phyloP scores from a whole-genome alignment of 306 rosid genomes.

The Sicyos baderoa region DNA sequence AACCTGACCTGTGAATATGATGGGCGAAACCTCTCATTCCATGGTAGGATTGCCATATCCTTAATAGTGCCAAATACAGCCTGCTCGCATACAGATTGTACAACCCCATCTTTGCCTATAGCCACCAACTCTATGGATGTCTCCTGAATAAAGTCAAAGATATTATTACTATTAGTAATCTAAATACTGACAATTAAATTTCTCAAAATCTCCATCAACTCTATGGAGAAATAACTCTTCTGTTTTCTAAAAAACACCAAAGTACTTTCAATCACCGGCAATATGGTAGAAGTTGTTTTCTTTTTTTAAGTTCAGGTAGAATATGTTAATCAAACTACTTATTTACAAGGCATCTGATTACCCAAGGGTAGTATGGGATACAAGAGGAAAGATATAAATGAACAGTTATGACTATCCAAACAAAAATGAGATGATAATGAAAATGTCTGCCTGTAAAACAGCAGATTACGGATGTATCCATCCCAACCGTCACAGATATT shows the following conservation, averaged over 20 bases:
- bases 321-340: not conserved
- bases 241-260: not conserved
- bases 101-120: constrained; percentile 67
- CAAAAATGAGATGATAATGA: not conserved
- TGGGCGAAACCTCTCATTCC: constrained; percentile 54
- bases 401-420: not conserved
- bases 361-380: too few relatives aligned
- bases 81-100: constrained; percentile 79
- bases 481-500: not conserved
- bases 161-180: not conserved
- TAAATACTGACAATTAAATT: not conserved
- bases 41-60: constrained; percentile 73
- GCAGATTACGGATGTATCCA: not conserved
- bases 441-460: not conserved
- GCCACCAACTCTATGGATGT: constrained; percentile 78
- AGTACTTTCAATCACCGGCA: not conserved
- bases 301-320: too few relatives aligned
- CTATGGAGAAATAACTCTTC: not conserved
- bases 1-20: constrained; percentile 47
- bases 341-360: not conserved
- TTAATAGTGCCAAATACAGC: constrained; percentile 84
- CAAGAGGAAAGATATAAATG: not conserved
- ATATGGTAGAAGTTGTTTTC: not conserved
- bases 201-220: not conserved
- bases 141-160: constrained; percentile 41